Base-by-base conservation (phyloP, 768 basidiomycete genomes). In the Calocera cornea region DNA sequence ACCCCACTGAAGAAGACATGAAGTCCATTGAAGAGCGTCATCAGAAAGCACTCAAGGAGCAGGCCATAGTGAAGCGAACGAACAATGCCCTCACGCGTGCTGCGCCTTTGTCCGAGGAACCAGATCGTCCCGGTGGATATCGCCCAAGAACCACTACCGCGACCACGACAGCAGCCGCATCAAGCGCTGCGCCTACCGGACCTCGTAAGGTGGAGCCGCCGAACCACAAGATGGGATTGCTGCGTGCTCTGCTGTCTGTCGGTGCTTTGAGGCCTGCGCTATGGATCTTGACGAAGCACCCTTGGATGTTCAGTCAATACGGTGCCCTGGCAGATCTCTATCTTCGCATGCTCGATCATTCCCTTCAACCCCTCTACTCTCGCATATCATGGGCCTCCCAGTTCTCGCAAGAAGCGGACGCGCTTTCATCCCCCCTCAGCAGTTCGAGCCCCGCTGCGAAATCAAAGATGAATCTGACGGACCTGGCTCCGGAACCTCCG, bases 291-390 rank as follows among this genome's bases (percentile, higher is more conserved):
- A 83, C 88, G 60, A 87, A 86, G 73, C 93, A 86, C 75, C 90
- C 89, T 2, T 93, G 92, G 88, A 77, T 97, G 54, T 85, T 89
- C 22, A 87, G 92, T 70, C 85, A 87, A 36, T 84, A 89, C 67
- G 84, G 87, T 0, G 89, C 93, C 71, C 80, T 98, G 64, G 89
- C 93, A 8, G 95, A 97, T 75, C 79, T 97, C 50, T 80, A 97
- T 70, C 79, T 97, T 34, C 88, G 92, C 34, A 77, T 89, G 24
- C 76, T 94, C 70, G 84, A 84, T 70, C 78, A 83, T 68, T 88
- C 91, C 0, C 78, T 97, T 14, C 77, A 83, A 1, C 82, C 85
- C 1, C 77, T 95, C 2, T 95, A 92, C 72, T 79, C 66, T 1
- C 29, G 54, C 5, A 50, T 72, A 24, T 66, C 69, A 11, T 36